A percentile compares a stretch with the other conserved stretches of the same genome.
These are phyloP conservation scores for Auxenochlorella pyrenoidosa DNA, from an alignment of 139 green algal species.

Conservation along the genomic window DNA sequence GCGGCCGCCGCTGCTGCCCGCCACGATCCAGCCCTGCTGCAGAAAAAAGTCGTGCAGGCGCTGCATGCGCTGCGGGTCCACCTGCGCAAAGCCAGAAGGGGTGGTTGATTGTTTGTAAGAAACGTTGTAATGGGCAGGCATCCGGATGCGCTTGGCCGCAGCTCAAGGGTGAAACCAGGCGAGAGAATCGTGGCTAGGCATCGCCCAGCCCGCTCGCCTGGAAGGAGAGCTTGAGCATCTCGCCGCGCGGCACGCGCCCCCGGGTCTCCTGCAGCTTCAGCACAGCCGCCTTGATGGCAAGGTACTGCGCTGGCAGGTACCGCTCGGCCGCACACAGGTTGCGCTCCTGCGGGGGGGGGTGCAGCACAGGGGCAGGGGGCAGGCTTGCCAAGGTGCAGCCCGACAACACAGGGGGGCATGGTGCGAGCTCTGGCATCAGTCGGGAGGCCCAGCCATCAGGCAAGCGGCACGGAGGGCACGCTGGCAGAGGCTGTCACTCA, in stretches of 20 bases:
- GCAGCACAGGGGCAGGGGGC: neutral
- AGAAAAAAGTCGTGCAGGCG: constrained; percentile 44
- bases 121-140: too few relatives aligned
- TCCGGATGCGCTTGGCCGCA: too few relatives aligned
- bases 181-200: too few relatives aligned
- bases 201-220: neutral
- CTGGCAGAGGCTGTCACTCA: too few relatives aligned
- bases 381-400: neutral
- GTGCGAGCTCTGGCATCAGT: too few relatives aligned
- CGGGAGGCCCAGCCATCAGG: neutral
- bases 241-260: constrained; percentile 20
- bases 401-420: too few relatives aligned
- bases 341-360: constrained; percentile 65
- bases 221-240: constrained; percentile 41
- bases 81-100: neutral
- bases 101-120: too few relatives aligned
- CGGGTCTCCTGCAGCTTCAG: constrained; percentile 51
- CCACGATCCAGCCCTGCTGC: constrained; percentile 14
- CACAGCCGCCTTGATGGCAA: constrained; percentile 83
- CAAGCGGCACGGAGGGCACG: too few relatives aligned
- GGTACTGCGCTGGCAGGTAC: constrained; percentile 86
- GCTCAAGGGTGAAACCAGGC: too few relatives aligned
- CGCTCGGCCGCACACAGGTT: constrained; percentile 76
- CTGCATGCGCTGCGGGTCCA: constrained; percentile 26
- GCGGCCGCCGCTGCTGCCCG: neutral